Base-by-base conservation (phyloP, 1,284 basidiomycete species). In the Gymnopus androsaceus region DNA sequence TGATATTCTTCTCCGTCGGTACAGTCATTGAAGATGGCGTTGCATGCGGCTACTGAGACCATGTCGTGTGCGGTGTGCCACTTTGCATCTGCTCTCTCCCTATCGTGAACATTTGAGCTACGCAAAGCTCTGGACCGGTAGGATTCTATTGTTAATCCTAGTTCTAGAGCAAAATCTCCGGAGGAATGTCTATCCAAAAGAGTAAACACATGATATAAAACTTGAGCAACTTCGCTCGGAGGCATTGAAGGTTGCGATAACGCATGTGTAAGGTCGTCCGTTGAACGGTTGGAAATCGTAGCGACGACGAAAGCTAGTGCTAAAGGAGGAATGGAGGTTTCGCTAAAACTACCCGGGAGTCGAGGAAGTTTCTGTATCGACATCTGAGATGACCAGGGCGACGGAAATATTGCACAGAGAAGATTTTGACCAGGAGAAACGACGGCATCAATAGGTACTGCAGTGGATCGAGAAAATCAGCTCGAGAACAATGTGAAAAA, bases 21-120 rank as follows among this genome's bases (percentile, higher is more conserved):
- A 60, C 85, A 88, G 58, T 84, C 80, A 57, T 84, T 81, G 59
- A 91, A 90, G 3, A 85, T 86, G 23, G 70, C 69, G 61, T 80
- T 79, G 59, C 79, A 83, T 0, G 85, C 80, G 19, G 72, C 67
- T 15, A 91, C 57, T 11, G 87, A 86, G 60, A 81, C 83, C 44
- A 88, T 77, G 57, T 89, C 84, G 55, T 83, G 82, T 3, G 80
- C 79, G 23, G 78, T 76, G 61, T 75, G 75, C 79, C 81, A 85
- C 25, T 83, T 76, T 3, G 69, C 70, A 23, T 72, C 68, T 21
- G 82, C 63, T 4, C 72, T 58, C 17, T 77, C 72, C 50, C 71
- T 73, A 23, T 80, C 77, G 7, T 64, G 51, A 33, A 69, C 69
- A 28, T 71, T 67, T 23, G 61, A 56, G 14, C 68, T 61, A 14